These are phyloP conservation scores for Actinomortierella wolfii DNA, from an alignment of 371 early-diverging fungal genomes.

Conservation along the genomic window DNA sequence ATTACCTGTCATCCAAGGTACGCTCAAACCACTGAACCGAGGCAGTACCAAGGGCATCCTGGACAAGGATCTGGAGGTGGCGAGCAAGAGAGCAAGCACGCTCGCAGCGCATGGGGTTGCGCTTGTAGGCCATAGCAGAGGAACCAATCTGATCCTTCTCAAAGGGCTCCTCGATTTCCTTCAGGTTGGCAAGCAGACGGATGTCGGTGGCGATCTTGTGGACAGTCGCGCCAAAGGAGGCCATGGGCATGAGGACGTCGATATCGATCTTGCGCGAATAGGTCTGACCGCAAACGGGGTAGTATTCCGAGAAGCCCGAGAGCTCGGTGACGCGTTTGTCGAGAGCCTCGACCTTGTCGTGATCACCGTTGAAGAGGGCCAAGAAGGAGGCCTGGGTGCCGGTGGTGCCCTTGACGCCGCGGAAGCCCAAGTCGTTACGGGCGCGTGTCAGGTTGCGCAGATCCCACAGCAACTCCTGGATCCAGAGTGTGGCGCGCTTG, in stretches of 20 bases:
- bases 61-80: slow-evolving; percentile 91
- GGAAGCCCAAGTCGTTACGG: slow-evolving; percentile 87
- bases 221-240: slow-evolving; percentile 94
- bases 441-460: slow-evolving; percentile 91
- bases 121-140: slow-evolving; percentile 99
- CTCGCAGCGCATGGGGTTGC: slow-evolving; percentile 98
- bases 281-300: slow-evolving; percentile 97
- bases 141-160: slow-evolving; percentile 98
- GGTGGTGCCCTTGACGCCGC: slow-evolving; percentile 99
- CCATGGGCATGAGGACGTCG: slow-evolving; percentile 85
- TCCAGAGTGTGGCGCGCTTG: slow-evolving; percentile 96
- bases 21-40: slow-evolving; percentile 97
- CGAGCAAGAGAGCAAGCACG: slow-evolving; percentile 96
- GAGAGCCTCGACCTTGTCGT: slow-evolving; percentile 90
- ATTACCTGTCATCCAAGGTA: slow-evolving; percentile 88
- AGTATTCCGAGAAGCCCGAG: slow-evolving; percentile 83
- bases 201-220: slow-evolving; percentile 98
- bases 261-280: slow-evolving; percentile 97
- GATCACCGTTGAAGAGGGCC: slow-evolving; percentile 93
- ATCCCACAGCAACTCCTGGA: slow-evolving; percentile 95
- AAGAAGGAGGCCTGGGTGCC: slow-evolving; percentile 98
- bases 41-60: slow-evolving; percentile 88
- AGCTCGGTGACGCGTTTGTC: slow-evolving; percentile 91
- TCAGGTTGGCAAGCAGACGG: slow-evolving; percentile 92
- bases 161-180: slow-evolving; percentile 98